Evolutionary conservation across 176 grass and related monocot genomes (phyloP), one percentile per base, ranked within the genome.

Genomic region (Rhynchospora breviuscula): DNA sequence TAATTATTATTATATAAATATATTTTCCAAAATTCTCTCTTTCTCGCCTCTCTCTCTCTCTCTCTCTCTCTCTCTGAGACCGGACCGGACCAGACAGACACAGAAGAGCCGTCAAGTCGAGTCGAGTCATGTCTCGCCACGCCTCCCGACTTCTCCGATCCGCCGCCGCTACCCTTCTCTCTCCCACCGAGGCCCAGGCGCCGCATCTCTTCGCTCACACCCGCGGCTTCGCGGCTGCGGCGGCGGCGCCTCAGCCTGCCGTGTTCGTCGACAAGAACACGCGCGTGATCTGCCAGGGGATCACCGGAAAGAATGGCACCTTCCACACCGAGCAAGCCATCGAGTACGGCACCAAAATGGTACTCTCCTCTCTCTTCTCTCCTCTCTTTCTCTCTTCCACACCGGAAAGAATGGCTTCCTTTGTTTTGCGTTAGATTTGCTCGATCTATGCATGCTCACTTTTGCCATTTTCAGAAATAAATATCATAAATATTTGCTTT

Each of bases 271-370:
- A 99, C 86, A 99, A 99, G 89, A 99, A 92, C 93, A 99, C 97
- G 81, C 97, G 97, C 80, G 97, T 99, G 85, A 93, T 99, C 85
- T 99, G 96, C 88, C 96, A 99, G 87, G 96, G 96, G 74, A 99
- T 99, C 89, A 99, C 96, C 64, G 93, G 96, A 25, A 99, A 96
- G 89, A 99, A 99, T 80, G 96, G 96, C 44, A 99, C 96, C 47
- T 99, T 99, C 86, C 96, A 99, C 89, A 99, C 96, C 80, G 96
- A 99, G 83, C 96, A 99, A 81, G 96, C 96, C 89, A 95, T 99
- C 88, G 96, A 99, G 86, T 99, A 95, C 19, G 96, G 96, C 45
- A 99, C 96, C 69, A 99, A 95, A 75, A 99, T 99, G 96, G 93
- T 98, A 78, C 22, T 40, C 7, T 40, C 51, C 46, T 7, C 8